A percentile compares a stretch with the other conserved stretches of the same genome.
Conservation (phyloP, 768 basidiomycete species). For the Mycena rebaudengoi region DNA sequence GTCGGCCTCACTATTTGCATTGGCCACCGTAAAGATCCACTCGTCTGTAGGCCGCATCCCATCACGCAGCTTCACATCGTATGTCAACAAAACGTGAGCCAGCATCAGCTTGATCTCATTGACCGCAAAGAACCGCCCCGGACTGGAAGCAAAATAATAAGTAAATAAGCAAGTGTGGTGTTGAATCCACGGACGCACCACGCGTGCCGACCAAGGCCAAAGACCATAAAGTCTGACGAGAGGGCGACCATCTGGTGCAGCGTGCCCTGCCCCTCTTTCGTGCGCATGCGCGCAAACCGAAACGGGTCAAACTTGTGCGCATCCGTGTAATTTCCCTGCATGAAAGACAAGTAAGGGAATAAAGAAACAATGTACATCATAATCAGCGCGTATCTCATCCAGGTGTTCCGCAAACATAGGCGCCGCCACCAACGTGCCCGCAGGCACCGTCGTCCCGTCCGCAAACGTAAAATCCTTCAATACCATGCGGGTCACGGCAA, state of each 20-base stretch:
- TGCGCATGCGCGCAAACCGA: slow-evolving; percentile 44
- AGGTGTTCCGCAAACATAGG: slow-evolving; percentile 40
- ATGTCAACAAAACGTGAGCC: slow-evolving; percentile 45
- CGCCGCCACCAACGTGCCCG: slow-evolving; percentile 43
- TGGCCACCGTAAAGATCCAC: neutral
- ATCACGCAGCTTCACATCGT: slow-evolving; percentile 42
- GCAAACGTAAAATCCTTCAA: slow-evolving; percentile 52
- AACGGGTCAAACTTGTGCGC: slow-evolving; percentile 50
- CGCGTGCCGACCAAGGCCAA: slow-evolving; percentile 47
- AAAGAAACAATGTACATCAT: too few species aligned
- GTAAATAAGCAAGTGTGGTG: too few species aligned
- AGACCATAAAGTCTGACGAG: slow-evolving; percentile 39
- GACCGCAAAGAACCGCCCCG: slow-evolving; percentile 53
- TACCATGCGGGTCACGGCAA: slow-evolving; percentile 39
- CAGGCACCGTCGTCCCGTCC: slow-evolving; percentile 51
- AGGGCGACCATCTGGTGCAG: slow-evolving; percentile 39
- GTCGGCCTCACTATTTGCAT: slow-evolving; percentile 6
- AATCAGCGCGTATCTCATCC: slow-evolving; percentile 22
- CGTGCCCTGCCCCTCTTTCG: slow-evolving; percentile 28
- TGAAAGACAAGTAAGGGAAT: neutral
- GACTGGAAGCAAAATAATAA: slow-evolving; percentile 32
- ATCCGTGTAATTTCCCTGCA: slow-evolving; percentile 40
- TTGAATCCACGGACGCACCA: slow-evolving; percentile 30
- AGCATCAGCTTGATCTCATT: slow-evolving; percentile 49
- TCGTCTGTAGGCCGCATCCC: slow-evolving; percentile 15